Percentiles rank a stretch among this genome's conserved stretches.
These are phyloP conservation scores for Rhamnella rubrinervis DNA, from an alignment of 331 rosid species.

Conservation along the genomic window DNA sequence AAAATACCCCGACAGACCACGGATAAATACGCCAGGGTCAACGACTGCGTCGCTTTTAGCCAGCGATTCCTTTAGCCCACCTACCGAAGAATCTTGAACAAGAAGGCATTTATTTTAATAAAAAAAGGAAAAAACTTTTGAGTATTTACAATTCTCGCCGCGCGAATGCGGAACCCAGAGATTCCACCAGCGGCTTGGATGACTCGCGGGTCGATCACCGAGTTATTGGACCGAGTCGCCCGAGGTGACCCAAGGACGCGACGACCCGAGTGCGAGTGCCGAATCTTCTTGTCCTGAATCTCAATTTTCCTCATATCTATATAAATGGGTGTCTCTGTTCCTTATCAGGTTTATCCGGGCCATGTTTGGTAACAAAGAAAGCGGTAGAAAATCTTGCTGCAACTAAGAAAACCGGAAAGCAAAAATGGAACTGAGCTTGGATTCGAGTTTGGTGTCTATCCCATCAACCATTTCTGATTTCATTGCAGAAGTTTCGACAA, in stretches of 20 bases:
- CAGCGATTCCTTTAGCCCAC: slow-evolving; percentile 25
- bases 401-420: not conserved
- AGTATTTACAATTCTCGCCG: slow-evolving; percentile 28
- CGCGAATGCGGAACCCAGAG: slow-evolving; percentile 51
- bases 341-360: slow-evolving; percentile 31
- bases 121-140: not conserved
- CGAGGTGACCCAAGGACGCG: slow-evolving; percentile 57
- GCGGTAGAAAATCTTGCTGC: not conserved
- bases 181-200: slow-evolving; percentile 35
- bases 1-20: not conserved
- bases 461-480: slow-evolving; percentile 59
- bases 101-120: not conserved
- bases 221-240: slow-evolving; percentile 24
- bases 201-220: slow-evolving; percentile 11
- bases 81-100: slow-evolving; percentile 22
- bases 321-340: slow-evolving; percentile 29
- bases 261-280: slow-evolving; percentile 53
- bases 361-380: slow-evolving; percentile 7
- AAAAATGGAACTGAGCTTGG: slow-evolving; percentile 59
- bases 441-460: slow-evolving; percentile 46
- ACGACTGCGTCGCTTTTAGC: slow-evolving; percentile 25
- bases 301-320: slow-evolving; percentile 13
- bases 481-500: slow-evolving; percentile 33
- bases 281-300: slow-evolving; percentile 64
- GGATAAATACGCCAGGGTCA: slow-evolving; percentile 8